These are phyloP conservation scores for Calonectria hongkongensis DNA, from an alignment of 2,329 filamentous ascomycete species.

Conservation along the genomic window DNA sequence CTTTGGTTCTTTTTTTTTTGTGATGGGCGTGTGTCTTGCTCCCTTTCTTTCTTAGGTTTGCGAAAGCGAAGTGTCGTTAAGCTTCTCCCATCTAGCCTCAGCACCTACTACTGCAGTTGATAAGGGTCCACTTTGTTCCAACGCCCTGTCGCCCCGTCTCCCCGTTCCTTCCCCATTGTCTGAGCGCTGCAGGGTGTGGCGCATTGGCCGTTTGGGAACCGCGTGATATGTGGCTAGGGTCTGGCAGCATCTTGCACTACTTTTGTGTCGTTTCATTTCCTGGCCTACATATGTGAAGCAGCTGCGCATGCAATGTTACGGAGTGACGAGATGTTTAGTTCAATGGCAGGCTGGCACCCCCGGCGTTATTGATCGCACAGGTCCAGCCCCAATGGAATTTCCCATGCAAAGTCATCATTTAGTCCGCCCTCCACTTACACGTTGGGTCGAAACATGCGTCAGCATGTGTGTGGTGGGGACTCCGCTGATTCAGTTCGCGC, in stretches of 20 bases:
- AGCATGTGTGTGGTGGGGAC: slow-evolving; percentile 25
- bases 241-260: slow-evolving; percentile 13
- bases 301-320: slow-evolving; percentile 4
- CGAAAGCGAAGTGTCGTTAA: slow-evolving; percentile 31
- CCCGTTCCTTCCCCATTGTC: slow-evolving; percentile 34
- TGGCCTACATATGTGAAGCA: slow-evolving; percentile 21
- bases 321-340: slow-evolving; percentile 12
- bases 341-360: neutral
- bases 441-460: slow-evolving; percentile 21
- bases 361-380: neutral
- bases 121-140: slow-evolving; percentile 37
- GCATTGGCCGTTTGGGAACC: slow-evolving; percentile 38
- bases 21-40: neutral
- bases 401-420: slow-evolving; percentile 27
- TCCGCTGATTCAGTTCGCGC: slow-evolving; percentile 26
- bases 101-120: slow-evolving; percentile 8
- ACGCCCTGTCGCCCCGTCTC: slow-evolving; percentile 30
- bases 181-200: slow-evolving; percentile 36
- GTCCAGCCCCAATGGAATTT: slow-evolving; percentile 6
- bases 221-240: slow-evolving; percentile 28
- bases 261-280: slow-evolving; percentile 18
- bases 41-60: neutral
- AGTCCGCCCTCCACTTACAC: slow-evolving; percentile 20
- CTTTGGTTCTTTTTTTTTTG: neutral
- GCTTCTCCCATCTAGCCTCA: slow-evolving; percentile 26